Conservation (phyloP, 2,329 filamentous ascomycete genomes). For the Beauveria caledonica region DNA sequence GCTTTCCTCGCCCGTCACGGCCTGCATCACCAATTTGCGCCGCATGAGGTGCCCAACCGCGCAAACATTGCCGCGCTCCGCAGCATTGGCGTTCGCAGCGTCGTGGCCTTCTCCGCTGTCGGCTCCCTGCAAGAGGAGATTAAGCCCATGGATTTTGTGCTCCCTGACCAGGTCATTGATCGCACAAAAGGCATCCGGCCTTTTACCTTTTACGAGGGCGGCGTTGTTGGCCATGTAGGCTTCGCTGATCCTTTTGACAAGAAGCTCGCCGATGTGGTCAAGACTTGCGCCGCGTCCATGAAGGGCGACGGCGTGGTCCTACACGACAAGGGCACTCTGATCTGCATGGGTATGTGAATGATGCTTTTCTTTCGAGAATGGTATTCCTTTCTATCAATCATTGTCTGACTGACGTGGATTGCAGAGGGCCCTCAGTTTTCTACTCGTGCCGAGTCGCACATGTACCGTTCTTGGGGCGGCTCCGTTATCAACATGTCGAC, state of each 20-base stretch:
- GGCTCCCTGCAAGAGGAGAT: constrained; percentile 88
- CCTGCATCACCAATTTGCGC: constrained; percentile 76
- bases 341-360: constrained; percentile 73
- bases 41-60: constrained; percentile 87
- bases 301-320: constrained; percentile 77
- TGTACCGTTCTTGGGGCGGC: constrained; percentile 92
- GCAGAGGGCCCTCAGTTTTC: constrained; percentile 96
- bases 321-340: constrained; percentile 74
- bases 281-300: constrained; percentile 64
- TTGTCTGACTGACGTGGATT: not conserved
- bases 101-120: constrained; percentile 93
- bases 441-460: constrained; percentile 87
- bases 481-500: constrained; percentile 98
- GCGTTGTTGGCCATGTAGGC: constrained; percentile 86
- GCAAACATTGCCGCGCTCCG: constrained; percentile 98
- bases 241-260: constrained; percentile 94
- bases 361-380: not conserved
- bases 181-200: constrained; percentile 90
- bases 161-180: constrained; percentile 95
- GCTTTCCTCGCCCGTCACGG: constrained; percentile 95
- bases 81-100: constrained; percentile 76
- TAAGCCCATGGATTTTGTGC: constrained; percentile 90
- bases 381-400: not conserved
- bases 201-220: constrained; percentile 91
- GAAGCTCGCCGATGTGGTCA: constrained; percentile 66